Conservation (phyloP, 495 filamentous ascomycete species). For the Neurospora terricola region DNA sequence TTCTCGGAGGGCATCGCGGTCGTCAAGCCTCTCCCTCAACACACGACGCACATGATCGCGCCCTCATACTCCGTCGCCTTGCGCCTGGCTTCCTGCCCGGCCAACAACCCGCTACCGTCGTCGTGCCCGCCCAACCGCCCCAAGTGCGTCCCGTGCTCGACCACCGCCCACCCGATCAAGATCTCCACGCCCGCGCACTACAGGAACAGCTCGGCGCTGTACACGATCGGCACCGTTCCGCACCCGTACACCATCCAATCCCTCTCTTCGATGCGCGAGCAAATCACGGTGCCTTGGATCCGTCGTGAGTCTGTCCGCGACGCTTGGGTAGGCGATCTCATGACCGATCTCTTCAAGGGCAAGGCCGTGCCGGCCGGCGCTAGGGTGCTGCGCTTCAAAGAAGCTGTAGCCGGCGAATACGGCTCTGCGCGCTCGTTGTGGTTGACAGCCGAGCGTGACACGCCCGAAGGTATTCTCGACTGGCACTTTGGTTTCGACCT, state of each 20-base stretch:
- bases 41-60: conserved; percentile 60
- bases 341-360: conserved; percentile 54
- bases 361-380: conserved; percentile 48
- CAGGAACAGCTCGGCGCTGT: conserved; percentile 52
- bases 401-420: conserved; percentile 59
- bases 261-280: conserved; percentile 39
- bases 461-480: conserved; percentile 54
- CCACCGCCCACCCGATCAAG: conserved; percentile 37
- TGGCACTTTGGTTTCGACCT: conserved; percentile 86
- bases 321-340: conserved; percentile 64
- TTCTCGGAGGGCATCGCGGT: conserved; percentile 62
- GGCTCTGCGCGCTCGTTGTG: conserved; percentile 54
- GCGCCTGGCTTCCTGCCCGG: conserved; percentile 62
- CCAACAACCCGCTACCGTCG: conserved; percentile 53
- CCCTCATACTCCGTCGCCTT: conserved; percentile 62
- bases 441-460: conserved; percentile 65
- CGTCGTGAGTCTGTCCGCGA: conserved; percentile 70
- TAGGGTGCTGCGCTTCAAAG: conserved; percentile 68
- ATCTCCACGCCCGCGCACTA: conserved; percentile 50
- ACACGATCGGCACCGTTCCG: conserved; percentile 77
- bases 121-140: conserved; percentile 81
- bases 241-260: conserved; percentile 78
- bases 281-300: conserved; percentile 56
- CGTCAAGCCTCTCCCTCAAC: conserved; percentile 62
- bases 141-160: conserved; percentile 63